phyloP scores from a whole-genome alignment of 805 yeast species.

The Hanseniaspora meyeri region DNA sequence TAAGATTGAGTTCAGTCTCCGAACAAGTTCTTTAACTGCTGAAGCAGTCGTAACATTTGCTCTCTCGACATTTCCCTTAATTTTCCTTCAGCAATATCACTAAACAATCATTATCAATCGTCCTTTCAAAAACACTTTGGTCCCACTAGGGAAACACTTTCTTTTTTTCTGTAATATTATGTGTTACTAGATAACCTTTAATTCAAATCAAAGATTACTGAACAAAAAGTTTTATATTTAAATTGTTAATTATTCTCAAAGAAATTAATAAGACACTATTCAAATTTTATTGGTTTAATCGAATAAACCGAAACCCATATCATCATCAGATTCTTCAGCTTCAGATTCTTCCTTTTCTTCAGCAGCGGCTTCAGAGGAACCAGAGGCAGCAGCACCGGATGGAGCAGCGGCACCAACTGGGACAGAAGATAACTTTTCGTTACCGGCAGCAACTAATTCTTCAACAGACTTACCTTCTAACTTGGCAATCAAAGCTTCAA shows the following conservation, averaged over 20 bases:
- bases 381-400: conserved; percentile 57
- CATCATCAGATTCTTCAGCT: conserved; percentile 54
- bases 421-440: conserved; percentile 90
- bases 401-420: conserved; percentile 98
- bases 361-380: conserved; percentile 58
- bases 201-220: neutral
- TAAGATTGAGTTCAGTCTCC: no score
- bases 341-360: conserved; percentile 62
- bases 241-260: neutral
- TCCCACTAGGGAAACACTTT: no score
- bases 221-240: neutral
- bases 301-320: conserved; percentile 95
- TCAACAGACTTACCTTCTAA: conserved; percentile 86
- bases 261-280: neutral
- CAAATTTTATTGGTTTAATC: conserved; percentile 47
- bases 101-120: no score
- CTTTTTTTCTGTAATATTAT: neutral
- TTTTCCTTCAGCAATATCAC: no score
- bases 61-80: no score
- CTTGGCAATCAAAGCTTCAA: conserved; percentile 66
- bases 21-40: no score
- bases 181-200: neutral
- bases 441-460: conserved; percentile 89
- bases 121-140: no score
- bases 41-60: no score